Evolutionary conservation across 176 grass and related monocot genomes (phyloP), one percentile per base, ranked within the genome.

Genomic region (Rhynchospora pubera): DNA sequence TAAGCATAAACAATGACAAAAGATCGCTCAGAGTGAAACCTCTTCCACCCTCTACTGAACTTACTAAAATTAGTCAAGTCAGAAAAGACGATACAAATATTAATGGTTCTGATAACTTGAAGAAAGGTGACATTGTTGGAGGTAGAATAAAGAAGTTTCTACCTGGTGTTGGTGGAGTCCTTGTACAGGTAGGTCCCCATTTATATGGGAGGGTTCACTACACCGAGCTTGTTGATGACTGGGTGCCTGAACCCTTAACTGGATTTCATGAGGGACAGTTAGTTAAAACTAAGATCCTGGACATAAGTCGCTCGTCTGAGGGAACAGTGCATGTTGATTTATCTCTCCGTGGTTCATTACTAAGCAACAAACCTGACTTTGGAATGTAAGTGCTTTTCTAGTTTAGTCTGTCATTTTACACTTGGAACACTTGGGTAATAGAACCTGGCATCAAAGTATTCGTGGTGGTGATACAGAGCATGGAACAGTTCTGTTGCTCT

Each of bases 161-260:
- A 86, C 90, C 92, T 86, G 88, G 87, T 82, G 59, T 98, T 91
- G 87, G 95, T 84, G 92, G 95, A 57, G 71, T 98, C 76, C 66
- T 93, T 39, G 60, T 98, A 66, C 89, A 98, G 87, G 94, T 98
- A 67, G 95, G 95, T 68, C 95, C 95, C 78, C 90, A 94, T 89
- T 86, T 98, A 62, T 89, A 88, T 87, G 95, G 95, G 80, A 94
- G 88, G 84, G 95, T 88, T 84, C 92, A 98, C 89, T 94, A 98
- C 85, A 94, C 92, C 66, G 95, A 98, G 86, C 88, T 98, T 84
- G 76, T 89, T 14, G 92, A 94, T 79, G 86, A 84, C 4, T 98
- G 90, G 95, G 84, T 93, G 73, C 74, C 83, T 30, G 79, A 93
- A 85, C 95, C 92, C 55, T 44, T 93, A 42, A 80, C 85, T 86